Percentiles rank a stretch among this genome's conserved stretches.
Evolutionary conservation across 805 yeast genomes (phyloP).

Genomic region (Hemisphaericaspora nanyangensis): DNA sequence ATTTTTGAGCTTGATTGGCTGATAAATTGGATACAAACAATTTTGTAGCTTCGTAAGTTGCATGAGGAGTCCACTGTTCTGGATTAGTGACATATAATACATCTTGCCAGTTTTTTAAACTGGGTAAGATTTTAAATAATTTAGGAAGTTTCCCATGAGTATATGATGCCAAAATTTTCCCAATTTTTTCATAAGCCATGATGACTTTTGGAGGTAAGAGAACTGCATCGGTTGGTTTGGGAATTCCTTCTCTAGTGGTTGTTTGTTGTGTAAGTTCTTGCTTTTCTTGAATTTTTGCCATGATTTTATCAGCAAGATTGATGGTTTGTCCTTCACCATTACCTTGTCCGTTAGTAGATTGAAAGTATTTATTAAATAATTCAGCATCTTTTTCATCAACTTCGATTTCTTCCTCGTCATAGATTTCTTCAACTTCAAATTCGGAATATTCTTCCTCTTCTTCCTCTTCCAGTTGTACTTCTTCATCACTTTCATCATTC

Average conservation of each 20-base stretch:
- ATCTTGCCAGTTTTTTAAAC: conserved; percentile 93
- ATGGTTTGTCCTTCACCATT: conserved; percentile 36
- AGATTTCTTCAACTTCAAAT: conserved; percentile 45
- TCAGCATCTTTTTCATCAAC: conserved; percentile 81
- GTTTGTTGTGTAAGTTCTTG: conserved; percentile 32
- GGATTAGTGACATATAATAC: conserved; percentile 91
- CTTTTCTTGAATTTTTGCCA: conserved; percentile 83
- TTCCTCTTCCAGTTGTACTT: conserved; percentile 34
- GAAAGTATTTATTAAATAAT: conserved; percentile 74
- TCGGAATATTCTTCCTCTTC: conserved; percentile 49
- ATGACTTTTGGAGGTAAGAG: conserved; percentile 94
- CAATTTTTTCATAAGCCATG: conserved; percentile 90
- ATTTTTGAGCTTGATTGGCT: conserved; percentile 85
- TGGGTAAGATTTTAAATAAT: conserved; percentile 90
- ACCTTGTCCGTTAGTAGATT: no score
- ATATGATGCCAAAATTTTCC: conserved; percentile 80
- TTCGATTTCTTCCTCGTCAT: conserved; percentile 58
- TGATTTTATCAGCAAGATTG: conserved; percentile 86
- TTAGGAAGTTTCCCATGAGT: conserved; percentile 97
- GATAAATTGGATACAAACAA: conserved; percentile 86
- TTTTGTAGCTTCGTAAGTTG: conserved; percentile 91
- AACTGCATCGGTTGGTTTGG: conserved; percentile 63
- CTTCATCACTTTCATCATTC: conserved; percentile 11
- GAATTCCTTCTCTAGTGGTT: conserved; percentile 6
- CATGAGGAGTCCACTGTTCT: conserved; percentile 91